phyloP scores from a whole-genome alignment of 495 filamentous ascomycete species.

The Daldinia bambusicola region DNA sequence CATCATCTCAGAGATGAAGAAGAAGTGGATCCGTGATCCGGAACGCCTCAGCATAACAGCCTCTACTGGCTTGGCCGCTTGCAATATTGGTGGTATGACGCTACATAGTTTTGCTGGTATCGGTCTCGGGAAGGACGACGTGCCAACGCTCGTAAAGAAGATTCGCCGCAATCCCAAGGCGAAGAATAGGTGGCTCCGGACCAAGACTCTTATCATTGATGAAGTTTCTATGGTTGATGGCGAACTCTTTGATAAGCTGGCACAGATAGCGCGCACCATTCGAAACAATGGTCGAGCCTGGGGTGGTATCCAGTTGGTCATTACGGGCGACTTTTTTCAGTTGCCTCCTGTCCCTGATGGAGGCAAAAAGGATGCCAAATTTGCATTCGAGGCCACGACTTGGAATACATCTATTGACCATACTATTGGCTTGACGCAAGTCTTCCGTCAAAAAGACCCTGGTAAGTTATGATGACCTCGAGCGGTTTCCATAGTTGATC shows the following conservation, averaged over 20 bases:
- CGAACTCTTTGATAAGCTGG: constrained; percentile 95
- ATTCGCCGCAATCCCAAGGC: constrained; percentile 90
- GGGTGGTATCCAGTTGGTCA: constrained; percentile 94
- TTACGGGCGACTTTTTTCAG: constrained; percentile 98
- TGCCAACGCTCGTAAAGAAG: constrained; percentile 85
- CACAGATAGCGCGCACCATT: constrained; percentile 80
- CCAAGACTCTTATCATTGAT: constrained; percentile 87
- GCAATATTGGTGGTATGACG: constrained; percentile 95
- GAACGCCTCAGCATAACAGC: constrained; percentile 92
- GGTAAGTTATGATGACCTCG: constrained; percentile 54
- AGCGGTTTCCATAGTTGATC: not conserved
- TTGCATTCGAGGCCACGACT: constrained; percentile 89
- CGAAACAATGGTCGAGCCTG: constrained; percentile 92
- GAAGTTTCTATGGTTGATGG: constrained; percentile 99
- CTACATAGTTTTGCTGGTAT: constrained; percentile 97
- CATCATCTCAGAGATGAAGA: constrained; percentile 82
- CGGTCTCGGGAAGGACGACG: constrained; percentile 90
- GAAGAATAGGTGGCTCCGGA: constrained; percentile 85
- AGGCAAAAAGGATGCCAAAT: constrained; percentile 73
- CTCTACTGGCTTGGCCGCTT: constrained; percentile 94
- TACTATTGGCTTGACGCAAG: constrained; percentile 93
- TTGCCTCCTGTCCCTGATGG: constrained; percentile 87
- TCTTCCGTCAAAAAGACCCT: constrained; percentile 95
- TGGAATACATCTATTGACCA: constrained; percentile 95
- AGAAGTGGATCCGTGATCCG: constrained; percentile 75